Conservation (phyloP, 176 grass and related monocot species). For the bread wheat (Triticum aestivum) region DNA sequence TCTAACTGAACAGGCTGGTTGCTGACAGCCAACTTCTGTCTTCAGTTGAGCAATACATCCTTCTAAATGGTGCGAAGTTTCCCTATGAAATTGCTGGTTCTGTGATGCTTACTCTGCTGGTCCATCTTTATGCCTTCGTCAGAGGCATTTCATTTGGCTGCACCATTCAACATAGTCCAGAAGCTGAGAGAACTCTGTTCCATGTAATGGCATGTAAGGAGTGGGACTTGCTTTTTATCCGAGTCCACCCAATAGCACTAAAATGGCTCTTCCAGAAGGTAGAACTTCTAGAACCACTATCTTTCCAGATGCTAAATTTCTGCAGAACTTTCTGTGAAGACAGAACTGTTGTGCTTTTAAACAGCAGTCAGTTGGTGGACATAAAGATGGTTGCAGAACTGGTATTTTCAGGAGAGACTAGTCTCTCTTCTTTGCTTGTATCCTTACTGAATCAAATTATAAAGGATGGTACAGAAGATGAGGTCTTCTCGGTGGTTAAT, state of each 20-base stretch:
- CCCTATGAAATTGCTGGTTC: slow-evolving; percentile 44
- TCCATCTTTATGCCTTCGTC: slow-evolving; percentile 77
- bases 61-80: slow-evolving; percentile 70
- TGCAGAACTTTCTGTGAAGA: slow-evolving; percentile 65
- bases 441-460: slow-evolving; percentile 55
- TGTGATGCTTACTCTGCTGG: slow-evolving; percentile 67
- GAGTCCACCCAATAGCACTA: slow-evolving; percentile 60
- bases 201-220: slow-evolving; percentile 51
- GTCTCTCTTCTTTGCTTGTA: slow-evolving; percentile 48
- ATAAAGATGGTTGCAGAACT: slow-evolving; percentile 70
- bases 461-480: slow-evolving; percentile 54
- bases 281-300: slow-evolving; percentile 60
- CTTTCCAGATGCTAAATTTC: slow-evolving; percentile 66
- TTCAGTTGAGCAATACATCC: slow-evolving; percentile 94
- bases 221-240: slow-evolving; percentile 68
- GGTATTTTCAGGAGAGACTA: slow-evolving; percentile 60
- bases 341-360: slow-evolving; percentile 39
- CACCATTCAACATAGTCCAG: slow-evolving; percentile 56
- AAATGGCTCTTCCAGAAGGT: slow-evolving; percentile 87
- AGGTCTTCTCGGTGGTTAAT: slow-evolving; percentile 53
- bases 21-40: slow-evolving; percentile 72
- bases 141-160: slow-evolving; percentile 57
- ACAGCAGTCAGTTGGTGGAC: slow-evolving; percentile 52
- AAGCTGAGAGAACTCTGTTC: slow-evolving; percentile 80
- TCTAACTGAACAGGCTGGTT: slow-evolving; percentile 52